phyloP scores from a whole-genome alignment of 2,329 filamentous ascomycete genomes.

The Phaeosphaeriaceae sp. region DNA sequence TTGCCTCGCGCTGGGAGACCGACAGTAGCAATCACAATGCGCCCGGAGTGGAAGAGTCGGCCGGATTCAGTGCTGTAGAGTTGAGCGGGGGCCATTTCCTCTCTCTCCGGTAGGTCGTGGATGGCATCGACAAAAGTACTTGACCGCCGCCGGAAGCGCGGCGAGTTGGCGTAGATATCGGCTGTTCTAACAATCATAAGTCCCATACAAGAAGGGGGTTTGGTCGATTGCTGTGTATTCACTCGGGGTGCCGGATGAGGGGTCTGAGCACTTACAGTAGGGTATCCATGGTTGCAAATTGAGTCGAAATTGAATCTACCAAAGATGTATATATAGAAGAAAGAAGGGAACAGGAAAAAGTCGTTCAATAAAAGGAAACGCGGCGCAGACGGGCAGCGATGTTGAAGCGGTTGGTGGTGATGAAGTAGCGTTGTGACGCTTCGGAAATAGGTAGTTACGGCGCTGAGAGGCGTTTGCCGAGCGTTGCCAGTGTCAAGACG shows the following conservation, averaged over 20 bases:
- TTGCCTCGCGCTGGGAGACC: constrained; percentile 94
- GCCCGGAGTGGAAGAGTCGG: constrained; percentile 92
- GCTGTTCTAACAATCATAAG: constrained; percentile 69
- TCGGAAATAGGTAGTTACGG: constrained; percentile 19
- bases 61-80: constrained; percentile 98
- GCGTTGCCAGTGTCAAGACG: constrained; percentile 27
- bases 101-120: constrained; percentile 86
- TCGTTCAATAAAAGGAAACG: constrained; percentile 9
- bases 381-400: constrained; percentile 3
- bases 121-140: constrained; percentile 98
- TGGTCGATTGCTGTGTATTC: constrained; percentile 7
- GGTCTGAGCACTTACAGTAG: constrained; percentile 60
- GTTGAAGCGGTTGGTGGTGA: constrained; percentile 20
- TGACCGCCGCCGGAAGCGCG: constrained; percentile 87
- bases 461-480: constrained; percentile 28
- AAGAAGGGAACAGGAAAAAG: constrained; percentile 10
- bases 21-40: constrained; percentile 97
- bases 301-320: constrained; percentile 9
- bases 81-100: constrained; percentile 89
- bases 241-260: constrained; percentile 23
- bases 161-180: constrained; percentile 89
- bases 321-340: constrained; percentile 5
- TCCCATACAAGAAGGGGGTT: constrained; percentile 2
- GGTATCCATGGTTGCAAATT: constrained; percentile 61
- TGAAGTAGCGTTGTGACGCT: constrained; percentile 19